Conservation (phyloP, 2,329 filamentous ascomycete species). For the Aspergillus pseudotamarii region DNA sequence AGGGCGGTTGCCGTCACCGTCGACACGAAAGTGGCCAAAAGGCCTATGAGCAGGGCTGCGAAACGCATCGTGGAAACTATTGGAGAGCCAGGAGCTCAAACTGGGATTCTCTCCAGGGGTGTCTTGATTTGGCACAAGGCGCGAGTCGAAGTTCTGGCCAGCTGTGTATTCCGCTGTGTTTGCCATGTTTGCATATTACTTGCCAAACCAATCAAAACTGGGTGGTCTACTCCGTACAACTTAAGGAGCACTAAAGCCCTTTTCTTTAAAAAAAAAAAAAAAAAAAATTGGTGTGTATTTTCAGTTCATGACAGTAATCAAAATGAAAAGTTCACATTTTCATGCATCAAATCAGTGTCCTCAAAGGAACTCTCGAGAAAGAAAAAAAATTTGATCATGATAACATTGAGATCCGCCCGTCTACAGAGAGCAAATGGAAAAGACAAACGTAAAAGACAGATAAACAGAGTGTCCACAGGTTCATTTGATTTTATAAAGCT, state of each 20-base stretch:
- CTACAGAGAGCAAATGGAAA: background rate
- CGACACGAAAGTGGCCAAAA: conserved; percentile 71
- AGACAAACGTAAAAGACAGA: background rate
- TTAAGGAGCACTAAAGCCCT: no score
- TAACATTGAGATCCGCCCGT: conserved; percentile 3
- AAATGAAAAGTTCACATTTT: background rate
- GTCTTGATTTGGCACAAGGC: conserved; percentile 18
- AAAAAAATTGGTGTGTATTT: background rate
- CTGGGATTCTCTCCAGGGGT: conserved; percentile 16
- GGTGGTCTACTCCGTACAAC: no score
- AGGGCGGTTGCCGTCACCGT: conserved; percentile 83
- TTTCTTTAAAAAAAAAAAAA: no score
- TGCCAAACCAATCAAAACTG: conserved; percentile 23
- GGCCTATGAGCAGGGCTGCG: conserved; percentile 62
- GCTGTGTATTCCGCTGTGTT: conserved; percentile 34
- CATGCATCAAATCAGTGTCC: background rate
- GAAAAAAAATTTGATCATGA: background rate
- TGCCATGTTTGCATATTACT: conserved; percentile 35
- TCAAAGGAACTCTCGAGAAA: background rate
- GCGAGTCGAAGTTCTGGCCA: conserved; percentile 37
- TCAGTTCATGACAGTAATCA: background rate
- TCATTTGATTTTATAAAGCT: conserved; percentile 6
- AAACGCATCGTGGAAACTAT: conserved; percentile 62
- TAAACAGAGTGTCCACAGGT: background rate
- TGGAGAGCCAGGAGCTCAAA: conserved; percentile 20